phyloP scores from a whole-genome alignment of 345 rosid species.

The Microcos paniculata region DNA sequence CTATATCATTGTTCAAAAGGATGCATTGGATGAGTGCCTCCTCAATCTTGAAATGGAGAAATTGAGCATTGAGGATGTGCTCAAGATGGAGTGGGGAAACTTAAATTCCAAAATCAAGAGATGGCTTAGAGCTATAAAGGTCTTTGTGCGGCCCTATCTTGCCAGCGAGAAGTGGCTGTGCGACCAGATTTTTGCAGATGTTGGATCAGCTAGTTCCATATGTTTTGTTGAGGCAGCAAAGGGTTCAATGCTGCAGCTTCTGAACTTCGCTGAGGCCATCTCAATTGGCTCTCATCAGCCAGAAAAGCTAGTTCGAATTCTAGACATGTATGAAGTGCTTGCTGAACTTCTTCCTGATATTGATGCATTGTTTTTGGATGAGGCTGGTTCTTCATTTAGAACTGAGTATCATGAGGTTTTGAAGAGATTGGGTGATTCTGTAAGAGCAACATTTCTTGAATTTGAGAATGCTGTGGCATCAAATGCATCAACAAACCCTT shows the following conservation, averaged over 20 bases:
- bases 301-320: constrained; percentile 66
- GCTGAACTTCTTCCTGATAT: constrained; percentile 66
- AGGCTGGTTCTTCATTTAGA: constrained; percentile 49
- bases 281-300: constrained; percentile 77
- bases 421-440: constrained; percentile 62
- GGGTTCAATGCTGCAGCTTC: constrained; percentile 67
- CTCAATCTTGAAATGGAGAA: constrained; percentile 74
- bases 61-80: constrained; percentile 80
- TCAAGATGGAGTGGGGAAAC: constrained; percentile 74
- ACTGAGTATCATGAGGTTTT: constrained; percentile 58
- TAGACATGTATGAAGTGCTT: constrained; percentile 82
- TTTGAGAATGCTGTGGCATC: constrained; percentile 73
- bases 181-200: constrained; percentile 63
- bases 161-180: constrained; percentile 68
- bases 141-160: constrained; percentile 66
- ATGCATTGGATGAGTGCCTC: constrained; percentile 78
- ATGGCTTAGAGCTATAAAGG: constrained; percentile 75
- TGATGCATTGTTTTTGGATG: constrained; percentile 47
- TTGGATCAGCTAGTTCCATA: constrained; percentile 32
- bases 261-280: constrained; percentile 84
- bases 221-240: constrained; percentile 80
- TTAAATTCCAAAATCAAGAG: constrained; percentile 78
- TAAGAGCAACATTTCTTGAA: constrained; percentile 62
- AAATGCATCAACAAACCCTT: constrained; percentile 49
- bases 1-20: constrained; percentile 58